Percentiles rank a stretch among this genome's conserved stretches.
These are phyloP conservation scores for Fraxinus excelsior DNA, from an alignment of 257 asterid species.

Conservation along the genomic window DNA sequence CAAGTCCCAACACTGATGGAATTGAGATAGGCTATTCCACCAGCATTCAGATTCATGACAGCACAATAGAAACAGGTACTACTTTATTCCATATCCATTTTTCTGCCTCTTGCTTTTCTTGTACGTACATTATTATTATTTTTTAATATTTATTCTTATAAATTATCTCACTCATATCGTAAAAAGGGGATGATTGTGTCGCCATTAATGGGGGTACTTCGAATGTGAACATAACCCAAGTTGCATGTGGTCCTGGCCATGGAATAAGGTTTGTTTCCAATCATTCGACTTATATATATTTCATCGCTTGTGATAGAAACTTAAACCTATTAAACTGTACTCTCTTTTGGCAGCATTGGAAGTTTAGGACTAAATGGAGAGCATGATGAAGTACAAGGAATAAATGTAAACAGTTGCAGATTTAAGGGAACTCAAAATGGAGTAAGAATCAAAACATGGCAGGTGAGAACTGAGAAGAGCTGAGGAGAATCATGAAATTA, in stretches of 20 bases:
- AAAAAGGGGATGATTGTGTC: slow-evolving; percentile 57
- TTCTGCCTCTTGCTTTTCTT: too few species aligned
- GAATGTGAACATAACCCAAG: slow-evolving; percentile 37
- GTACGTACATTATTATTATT: too few species aligned
- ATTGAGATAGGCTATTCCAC: slow-evolving; percentile 43
- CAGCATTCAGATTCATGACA: slow-evolving; percentile 32
- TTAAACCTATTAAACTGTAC: background rate
- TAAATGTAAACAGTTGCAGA: slow-evolving; percentile 39
- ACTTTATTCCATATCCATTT: too few species aligned
- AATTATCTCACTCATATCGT: background rate
- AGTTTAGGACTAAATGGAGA: slow-evolving; percentile 48
- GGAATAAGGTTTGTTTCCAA: slow-evolving; percentile 48
- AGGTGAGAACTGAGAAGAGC: slow-evolving; percentile 35
- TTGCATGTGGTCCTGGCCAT: slow-evolving; percentile 63
- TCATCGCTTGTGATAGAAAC: background rate
- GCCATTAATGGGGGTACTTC: slow-evolving; percentile 53
- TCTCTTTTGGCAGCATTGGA: slow-evolving; percentile 43
- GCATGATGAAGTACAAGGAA: slow-evolving; percentile 39
- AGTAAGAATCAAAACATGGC: slow-evolving; percentile 67
- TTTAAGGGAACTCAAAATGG: slow-evolving; percentile 45
- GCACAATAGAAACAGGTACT: slow-evolving; percentile 37
- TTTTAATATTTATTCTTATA: too few species aligned
- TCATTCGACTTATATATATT: background rate
- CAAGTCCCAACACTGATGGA: slow-evolving; percentile 67
- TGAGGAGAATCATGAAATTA: background rate